Percentiles rank a stretch among this genome's conserved stretches.
phyloP scores from a whole-genome alignment of 495 filamentous ascomycete species.

The Melanomma pulvis-pyrius region DNA sequence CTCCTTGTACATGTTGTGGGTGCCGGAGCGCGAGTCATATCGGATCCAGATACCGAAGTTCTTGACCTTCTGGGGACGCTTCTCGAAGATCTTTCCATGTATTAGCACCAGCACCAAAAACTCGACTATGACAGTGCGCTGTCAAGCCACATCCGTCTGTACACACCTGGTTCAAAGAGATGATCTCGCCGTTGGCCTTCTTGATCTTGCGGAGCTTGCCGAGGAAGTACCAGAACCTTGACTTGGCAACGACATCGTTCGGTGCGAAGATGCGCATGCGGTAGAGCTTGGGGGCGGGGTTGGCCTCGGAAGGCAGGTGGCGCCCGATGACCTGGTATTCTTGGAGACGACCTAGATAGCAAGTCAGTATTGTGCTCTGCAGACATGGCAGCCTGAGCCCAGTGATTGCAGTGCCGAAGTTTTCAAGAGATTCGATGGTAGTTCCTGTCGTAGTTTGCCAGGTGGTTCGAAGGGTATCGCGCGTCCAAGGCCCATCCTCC shows the following conservation, averaged over 20 bases:
- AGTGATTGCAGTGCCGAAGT: constrained; percentile 2
- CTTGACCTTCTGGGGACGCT: constrained; percentile 98
- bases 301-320: constrained; percentile 93
- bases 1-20: constrained; percentile 99
- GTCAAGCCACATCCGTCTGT: background rate
- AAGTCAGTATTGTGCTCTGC: constrained; percentile 10
- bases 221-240: constrained; percentile 99
- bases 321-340: constrained; percentile 99
- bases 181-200: constrained; percentile 99
- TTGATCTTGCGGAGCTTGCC: constrained; percentile 98
- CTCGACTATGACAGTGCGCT: background rate
- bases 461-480: background rate
- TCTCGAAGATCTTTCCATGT: constrained; percentile 84
- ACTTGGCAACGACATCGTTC: constrained; percentile 97
- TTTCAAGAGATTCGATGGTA: background rate
- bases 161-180: constrained; percentile 91
- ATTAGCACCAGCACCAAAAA: constrained; percentile 5
- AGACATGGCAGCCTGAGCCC: background rate
- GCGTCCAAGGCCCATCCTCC: background rate
- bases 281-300: constrained; percentile 96
- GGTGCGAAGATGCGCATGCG: constrained; percentile 99
- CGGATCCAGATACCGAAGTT: constrained; percentile 99
- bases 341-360: constrained; percentile 82
- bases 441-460: no score
- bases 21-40: constrained; percentile 99